Conservation (phyloP, 495 filamentous ascomycete species). For the Trichoderma parareesei region DNA sequence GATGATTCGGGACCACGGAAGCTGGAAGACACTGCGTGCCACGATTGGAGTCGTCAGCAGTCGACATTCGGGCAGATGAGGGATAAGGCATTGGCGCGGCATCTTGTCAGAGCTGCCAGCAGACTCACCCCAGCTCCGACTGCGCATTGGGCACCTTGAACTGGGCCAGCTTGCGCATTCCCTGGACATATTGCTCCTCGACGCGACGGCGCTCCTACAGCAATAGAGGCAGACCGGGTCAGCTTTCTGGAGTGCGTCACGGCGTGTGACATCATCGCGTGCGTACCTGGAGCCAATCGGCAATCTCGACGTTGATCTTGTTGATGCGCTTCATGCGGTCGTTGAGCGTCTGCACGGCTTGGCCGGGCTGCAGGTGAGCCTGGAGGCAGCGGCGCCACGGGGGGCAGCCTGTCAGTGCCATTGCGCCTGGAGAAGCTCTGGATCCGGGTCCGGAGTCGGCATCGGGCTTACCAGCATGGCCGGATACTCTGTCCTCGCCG, state of each 20-base stretch:
- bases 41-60: background rate
- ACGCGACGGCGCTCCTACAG: slow-evolving; percentile 81
- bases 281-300: slow-evolving; percentile 92
- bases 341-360: slow-evolving; percentile 75
- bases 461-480: slow-evolving; percentile 73
- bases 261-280: background rate
- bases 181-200: slow-evolving; percentile 84
- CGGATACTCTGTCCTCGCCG: slow-evolving; percentile 90
- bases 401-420: slow-evolving; percentile 18
- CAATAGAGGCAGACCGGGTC: background rate
- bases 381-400: slow-evolving; percentile 27
- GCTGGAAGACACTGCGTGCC: slow-evolving; percentile 66
- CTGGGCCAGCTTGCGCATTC: slow-evolving; percentile 70
- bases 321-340: slow-evolving; percentile 84
- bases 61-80: slow-evolving; percentile 2
- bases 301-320: slow-evolving; percentile 82
- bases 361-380: slow-evolving; percentile 74
- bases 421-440: slow-evolving; percentile 7
- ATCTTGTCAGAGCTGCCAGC: background rate
- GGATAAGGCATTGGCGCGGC: slow-evolving; percentile 15
- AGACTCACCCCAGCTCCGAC: slow-evolving; percentile 73
- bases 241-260: background rate
- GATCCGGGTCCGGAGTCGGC: background rate
- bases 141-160: slow-evolving; percentile 63
- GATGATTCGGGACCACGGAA: slow-evolving; percentile 89